Conservation (phyloP, 441 rosid species). For the Hypseocharis bilobata region DNA sequence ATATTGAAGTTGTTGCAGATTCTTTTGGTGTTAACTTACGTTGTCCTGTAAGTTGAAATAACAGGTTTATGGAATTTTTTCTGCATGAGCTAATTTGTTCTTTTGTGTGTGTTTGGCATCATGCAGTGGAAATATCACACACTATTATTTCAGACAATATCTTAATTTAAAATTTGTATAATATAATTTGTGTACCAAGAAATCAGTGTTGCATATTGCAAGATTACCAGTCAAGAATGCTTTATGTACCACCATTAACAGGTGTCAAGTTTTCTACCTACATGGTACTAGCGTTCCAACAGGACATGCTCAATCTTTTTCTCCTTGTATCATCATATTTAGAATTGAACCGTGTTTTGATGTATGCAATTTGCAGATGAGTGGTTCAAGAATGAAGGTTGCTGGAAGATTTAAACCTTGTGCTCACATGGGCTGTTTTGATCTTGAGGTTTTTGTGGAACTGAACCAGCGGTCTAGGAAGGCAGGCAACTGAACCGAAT, state of each 20-base stretch:
- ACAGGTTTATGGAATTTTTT: not conserved
- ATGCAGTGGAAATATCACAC: not conserved
- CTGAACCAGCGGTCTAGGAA: constrained; percentile 94
- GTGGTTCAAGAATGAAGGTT: constrained; percentile 90
- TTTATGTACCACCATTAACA: too few relatives aligned
- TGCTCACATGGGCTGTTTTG: constrained; percentile 93
- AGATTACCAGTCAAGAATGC: too few relatives aligned
- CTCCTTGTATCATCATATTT: not conserved
- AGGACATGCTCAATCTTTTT: constrained; percentile 4
- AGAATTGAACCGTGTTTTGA: constrained; percentile 7
- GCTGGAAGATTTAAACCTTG: constrained; percentile 97
- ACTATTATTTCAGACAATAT: not conserved
- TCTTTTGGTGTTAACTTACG: constrained; percentile 69
- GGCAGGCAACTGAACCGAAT: constrained; percentile 39
- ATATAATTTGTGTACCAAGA: too few relatives aligned
- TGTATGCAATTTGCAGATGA: constrained; percentile 45
- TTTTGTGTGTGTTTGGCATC: not conserved
- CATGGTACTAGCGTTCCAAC: too few relatives aligned
- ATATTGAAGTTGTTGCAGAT: constrained; percentile 95
- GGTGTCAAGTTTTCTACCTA: too few relatives aligned
- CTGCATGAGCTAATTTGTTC: not conserved
- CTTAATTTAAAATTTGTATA: too few relatives aligned
- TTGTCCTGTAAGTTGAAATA: constrained; percentile 68
- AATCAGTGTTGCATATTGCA: too few relatives aligned
- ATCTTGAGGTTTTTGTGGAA: constrained; percentile 93